Base-by-base conservation (phyloP, 805 yeast genomes). In the Candida vartiovaarae region DNA sequence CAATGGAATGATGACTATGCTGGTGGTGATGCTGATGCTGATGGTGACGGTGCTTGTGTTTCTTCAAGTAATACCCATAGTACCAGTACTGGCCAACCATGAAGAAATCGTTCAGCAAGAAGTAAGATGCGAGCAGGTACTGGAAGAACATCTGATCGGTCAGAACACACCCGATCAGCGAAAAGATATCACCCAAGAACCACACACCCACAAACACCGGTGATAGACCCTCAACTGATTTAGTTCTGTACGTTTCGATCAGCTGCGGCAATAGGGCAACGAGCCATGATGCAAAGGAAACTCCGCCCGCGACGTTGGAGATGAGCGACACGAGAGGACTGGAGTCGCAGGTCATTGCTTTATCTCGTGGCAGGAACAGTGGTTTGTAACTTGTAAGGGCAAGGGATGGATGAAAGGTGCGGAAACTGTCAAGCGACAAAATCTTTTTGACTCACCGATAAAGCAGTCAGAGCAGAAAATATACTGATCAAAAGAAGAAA, bases 61-160 rank as follows among this genome's bases (percentile, higher is more conserved):
- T 61, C 60, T 45, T 59, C 40, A 54, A 56, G 52, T 39, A 61
- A 33, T 68, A 41, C 35, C 72, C 67, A 61, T 88, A 90, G 62
- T 85, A 80, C 62, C 78, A 75, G 60, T 72, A 89, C 60, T 90
- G 97, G 4, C 74, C 69, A 39, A 80, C 70, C 28, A 90, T 67
- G 8, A 86, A 66, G 25, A 74, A 42, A 62, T 90, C 97, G 48
- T 85, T 84, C 45, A 71, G 63, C 40, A 91, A 67, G 59, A 85
- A 89, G 63, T 90, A 90, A 2, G 74, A 46, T 0, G 95, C 86
- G 15, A 89, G 66, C 24, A 80, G 65, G 8, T 79, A 74, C 59
- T 89, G 97, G 63, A 89, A 90, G n/a, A 82, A 78, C 38, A 88
- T 67, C 48, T 90, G 96, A 6, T 75, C 60, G 0, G 96, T 88